Evolutionary conservation across 768 basidiomycete species (phyloP), one percentile per base, ranked within the genome.

Genomic region (Termitomyces bulborhizus): DNA sequence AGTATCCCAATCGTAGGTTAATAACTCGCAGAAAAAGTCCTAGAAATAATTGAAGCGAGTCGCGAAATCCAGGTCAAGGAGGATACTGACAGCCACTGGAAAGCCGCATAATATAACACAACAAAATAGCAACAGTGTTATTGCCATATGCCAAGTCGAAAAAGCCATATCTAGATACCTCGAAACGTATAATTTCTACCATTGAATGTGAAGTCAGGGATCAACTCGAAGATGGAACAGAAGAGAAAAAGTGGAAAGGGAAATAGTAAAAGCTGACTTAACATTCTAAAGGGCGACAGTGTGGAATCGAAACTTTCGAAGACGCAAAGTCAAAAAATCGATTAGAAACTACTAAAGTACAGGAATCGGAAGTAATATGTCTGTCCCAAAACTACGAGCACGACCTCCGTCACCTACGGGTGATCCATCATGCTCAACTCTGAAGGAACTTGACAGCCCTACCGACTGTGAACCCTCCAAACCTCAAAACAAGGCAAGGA

Each of bases 331-430:
- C 1, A 31, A 21, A 18, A 4, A n/a, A 21, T 37, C 16, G 16
- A 42, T 43, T 42, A 4, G 13, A 3, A 32, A 6, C 5, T 29
- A 40, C 27, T 27, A 27, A 16, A 13, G 21, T 36, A 48, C 47
- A 24, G 12, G 21, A 21, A 2, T 13, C 6, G 6, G 18, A 36
- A 41, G 32, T 1, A 16, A 24, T 4, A 44, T 85, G 82, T 85
- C 45, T 77, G 82, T 79, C 79, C 68, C 83, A 78, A 74, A 84
- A 86, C 84, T 86, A 85, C 78, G 81, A 81, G 74, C 63, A 68
- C 67, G 68, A 71, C 65, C 65, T 62, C 57, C 56, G 60, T 49
- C 47, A 44, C 54, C 54, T 45, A 45, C 4, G 13, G 59, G 54
- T 55, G 59, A 55, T 55, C 60, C 64, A 65, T 71, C 58, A 63